Evolutionary conservation across 2,329 filamentous ascomycete genomes (phyloP), one percentile per base, ranked within the genome.

Genomic region (Huntiella abstrusa): DNA sequence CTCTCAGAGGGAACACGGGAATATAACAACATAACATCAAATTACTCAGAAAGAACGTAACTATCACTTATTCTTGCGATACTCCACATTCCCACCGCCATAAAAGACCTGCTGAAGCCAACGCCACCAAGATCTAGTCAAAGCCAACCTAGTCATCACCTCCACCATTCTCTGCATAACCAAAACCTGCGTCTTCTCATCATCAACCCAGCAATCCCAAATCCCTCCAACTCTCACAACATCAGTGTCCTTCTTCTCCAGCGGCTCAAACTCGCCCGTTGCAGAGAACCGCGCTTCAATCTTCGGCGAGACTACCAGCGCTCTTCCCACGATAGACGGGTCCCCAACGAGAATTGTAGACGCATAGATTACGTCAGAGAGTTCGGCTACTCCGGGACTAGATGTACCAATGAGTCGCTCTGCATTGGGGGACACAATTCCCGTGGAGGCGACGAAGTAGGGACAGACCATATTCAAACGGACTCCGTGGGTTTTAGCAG

Each of bases 401-500:
- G 59, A 56, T 5, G 47, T 8, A 2, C 82, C 63, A 12, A 78
- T 49, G 2, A 68, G 50, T 22, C 70, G 63, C 15, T 64, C 73
- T 1, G 52, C 47, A 1, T 59, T 49, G 1, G 65, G 59, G 3
- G 77, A 56, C 39, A 82, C 53, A 58, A 63, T 62, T 52, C 56
- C 67, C n/a, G 74, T 71, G 11, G 73, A 77, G 53, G 75, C 70
- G 54, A 68, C 62, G 57, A 80, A 82, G 59, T 80, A 82, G 0
- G 78, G 78, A 49, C 68, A 70, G n/a, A 83, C 57, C 54, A 80
- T 64, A 55, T 82, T 83, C 49, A 79, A 62, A 40, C 79, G 67
- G 37, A 82, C 60, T 16, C 71, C 71, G n/a, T 38, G 16, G 32
- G 58, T 52, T 45, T 66, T 64, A 2, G 67, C 62, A 8, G 33